phyloP scores from a whole-genome alignment of 2,329 filamentous ascomycete species.

The Chalaropsis thielavioides region DNA sequence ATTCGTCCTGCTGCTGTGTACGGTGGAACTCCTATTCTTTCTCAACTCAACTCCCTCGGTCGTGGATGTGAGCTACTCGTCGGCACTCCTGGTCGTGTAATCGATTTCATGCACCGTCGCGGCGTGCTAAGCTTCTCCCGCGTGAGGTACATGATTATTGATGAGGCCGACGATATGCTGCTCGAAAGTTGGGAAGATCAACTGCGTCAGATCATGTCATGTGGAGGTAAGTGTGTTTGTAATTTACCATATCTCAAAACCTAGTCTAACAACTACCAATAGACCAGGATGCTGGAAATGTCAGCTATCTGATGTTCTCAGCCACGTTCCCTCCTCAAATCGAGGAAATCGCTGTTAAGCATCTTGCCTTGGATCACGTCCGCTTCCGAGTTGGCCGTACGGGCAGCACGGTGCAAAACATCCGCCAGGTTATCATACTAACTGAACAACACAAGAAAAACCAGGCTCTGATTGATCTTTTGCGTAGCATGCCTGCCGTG shows the following conservation, averaged over 20 bases:
- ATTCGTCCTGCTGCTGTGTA: conserved; percentile 82
- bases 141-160: conserved; percentile 68
- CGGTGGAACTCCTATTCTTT: conserved; percentile 58
- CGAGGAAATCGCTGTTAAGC: conserved; percentile 60
- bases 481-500: conserved; percentile 53
- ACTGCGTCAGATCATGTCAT: conserved; percentile 45
- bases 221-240: conserved; percentile 20
- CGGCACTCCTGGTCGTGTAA: conserved; percentile 72
- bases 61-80: conserved; percentile 84
- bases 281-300: conserved; percentile 59
- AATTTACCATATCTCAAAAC: not conserved
- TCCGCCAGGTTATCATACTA: conserved; percentile 60
- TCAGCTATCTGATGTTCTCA: conserved; percentile 72
- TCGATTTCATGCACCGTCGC: conserved; percentile 66
- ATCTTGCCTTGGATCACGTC: conserved; percentile 59
- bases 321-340: conserved; percentile 79
- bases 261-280: conserved; percentile 21
- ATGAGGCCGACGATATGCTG: conserved; percentile 92
- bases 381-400: conserved; percentile 77
- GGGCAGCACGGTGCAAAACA: conserved; percentile 69
- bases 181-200: conserved; percentile 63
- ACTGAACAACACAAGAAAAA: conserved; percentile 55
- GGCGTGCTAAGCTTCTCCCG: conserved; percentile 56
- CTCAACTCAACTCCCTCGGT: conserved; percentile 57
- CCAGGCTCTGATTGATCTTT: conserved; percentile 53